Evolutionary conservation across 495 filamentous ascomycete genomes (phyloP), one percentile per base, ranked within the genome.

Genomic region (Aspergillus steynii): DNA sequence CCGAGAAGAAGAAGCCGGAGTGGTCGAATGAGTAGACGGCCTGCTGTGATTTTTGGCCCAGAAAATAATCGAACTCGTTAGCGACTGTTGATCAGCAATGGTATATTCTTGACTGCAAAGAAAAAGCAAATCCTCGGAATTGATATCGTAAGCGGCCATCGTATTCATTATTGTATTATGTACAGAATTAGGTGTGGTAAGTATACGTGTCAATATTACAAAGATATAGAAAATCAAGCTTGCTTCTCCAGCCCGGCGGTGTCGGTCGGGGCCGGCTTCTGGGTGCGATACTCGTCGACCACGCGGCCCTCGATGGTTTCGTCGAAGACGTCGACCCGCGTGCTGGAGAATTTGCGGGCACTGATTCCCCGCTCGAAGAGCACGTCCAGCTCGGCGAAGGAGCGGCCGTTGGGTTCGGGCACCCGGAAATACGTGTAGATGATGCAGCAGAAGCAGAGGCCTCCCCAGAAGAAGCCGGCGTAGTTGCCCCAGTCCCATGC

Each of bases 1-100:
- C 88, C 1, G 90, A 95, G 79, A 97, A 97, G 87, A 86, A 90
- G 80, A 94, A 96, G 82, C 79, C 95, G 1, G 85, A 96, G 73
- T 99, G 95, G 95, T 86, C 82, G 28, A 74, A 97, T 71, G 85
- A 93, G 72, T 97, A 86, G 68, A 57, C 15, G 12, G 25, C 42
- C 5, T 48, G 7, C 9, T 7, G 6, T 2, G 9, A 27, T 45
- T 28, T 1, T 6, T 14, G 27, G 25, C 14, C 4, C 55, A 5
- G n/a, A 26, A 50, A 50, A 26, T 27, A 8, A 50, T 50, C 9
- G 48, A 29, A 50, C 8, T 1, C 10, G 47, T 50, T 26, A 55
- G 20, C 20, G 20, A 20, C 20, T 20, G 20, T 20, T 20, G 20
- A 20, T 20, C 20, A 20, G 20, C 20, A 20, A 20, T 27, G 34